Evolutionary conservation across 2,329 filamentous ascomycete species (phyloP).

Genomic region (Lasiodiplodia citricola): DNA sequence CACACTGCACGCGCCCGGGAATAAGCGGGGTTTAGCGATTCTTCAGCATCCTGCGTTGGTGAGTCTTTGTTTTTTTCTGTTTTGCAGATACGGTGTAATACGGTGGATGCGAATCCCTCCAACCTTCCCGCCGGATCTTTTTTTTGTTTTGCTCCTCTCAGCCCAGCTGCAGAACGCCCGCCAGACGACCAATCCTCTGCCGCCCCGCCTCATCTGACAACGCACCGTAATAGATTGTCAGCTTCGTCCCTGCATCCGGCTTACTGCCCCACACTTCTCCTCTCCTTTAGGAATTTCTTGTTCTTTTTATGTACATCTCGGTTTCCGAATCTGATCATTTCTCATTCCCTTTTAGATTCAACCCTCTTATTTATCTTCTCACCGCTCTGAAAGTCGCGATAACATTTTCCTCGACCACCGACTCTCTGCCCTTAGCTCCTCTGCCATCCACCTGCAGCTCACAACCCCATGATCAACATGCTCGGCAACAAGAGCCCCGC

Average conservation of each 20-base stretch:
- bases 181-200: background rate
- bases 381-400: too few relatives aligned
- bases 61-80: background rate
- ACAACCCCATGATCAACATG: slow-evolving; percentile 1
- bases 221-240: background rate
- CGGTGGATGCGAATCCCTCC: background rate
- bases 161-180: background rate
- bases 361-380: too few relatives aligned
- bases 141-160: background rate
- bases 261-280: background rate
- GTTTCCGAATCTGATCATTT: too few relatives aligned
- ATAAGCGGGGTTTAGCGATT: background rate
- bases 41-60: background rate
- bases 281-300: background rate
- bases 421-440: too few relatives aligned
- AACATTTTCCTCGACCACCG: background rate
- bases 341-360: too few relatives aligned
- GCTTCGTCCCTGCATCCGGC: background rate
- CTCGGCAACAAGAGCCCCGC: background rate
- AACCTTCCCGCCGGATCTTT: background rate
- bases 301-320: too few relatives aligned
- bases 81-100: background rate
- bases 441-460: background rate
- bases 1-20: background rate
- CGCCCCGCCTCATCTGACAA: background rate